These are phyloP conservation scores for Jackrogersella multiformis DNA, from an alignment of 495 filamentous ascomycete genomes.

Conservation along the genomic window DNA sequence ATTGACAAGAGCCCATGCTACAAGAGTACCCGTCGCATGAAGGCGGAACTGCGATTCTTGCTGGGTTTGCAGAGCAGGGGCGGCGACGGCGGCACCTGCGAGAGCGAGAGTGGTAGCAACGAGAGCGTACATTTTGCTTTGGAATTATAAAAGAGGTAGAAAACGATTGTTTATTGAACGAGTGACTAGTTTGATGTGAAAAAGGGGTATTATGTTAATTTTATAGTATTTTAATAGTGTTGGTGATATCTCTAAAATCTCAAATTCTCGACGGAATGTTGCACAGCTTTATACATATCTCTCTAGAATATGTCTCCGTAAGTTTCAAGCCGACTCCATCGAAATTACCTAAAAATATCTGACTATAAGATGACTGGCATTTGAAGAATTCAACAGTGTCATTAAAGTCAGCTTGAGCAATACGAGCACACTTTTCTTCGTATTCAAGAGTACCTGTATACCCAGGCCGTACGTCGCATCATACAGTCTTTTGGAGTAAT, in stretches of 20 bases:
- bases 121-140: conserved; percentile 15
- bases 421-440: conserved; percentile 17
- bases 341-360: no score
- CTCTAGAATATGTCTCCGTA: background rate
- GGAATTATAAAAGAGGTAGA: background rate
- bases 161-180: background rate
- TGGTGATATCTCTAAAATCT: conserved; percentile 1
- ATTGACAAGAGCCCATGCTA: conserved; percentile 26
- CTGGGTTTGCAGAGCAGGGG: conserved; percentile 7
- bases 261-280: background rate
- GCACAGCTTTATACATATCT: conserved; percentile 8
- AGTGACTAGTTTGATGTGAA: background rate
- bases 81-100: conserved; percentile 3
- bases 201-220: background rate
- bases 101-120: conserved; percentile 11
- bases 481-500: background rate
- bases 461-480: background rate
- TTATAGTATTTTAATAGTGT: background rate
- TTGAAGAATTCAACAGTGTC: background rate
- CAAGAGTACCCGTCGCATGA: conserved; percentile 16
- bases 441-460: conserved; percentile 12
- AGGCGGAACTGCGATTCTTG: conserved; percentile 15
- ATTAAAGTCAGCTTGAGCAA: conserved; percentile 12
- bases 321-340: no score
- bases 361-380: no score